Evolutionary conservation across 2,329 filamentous ascomycete species (phyloP), one percentile per base, ranked within the genome.

Genomic region (Nemania bipapillata): DNA sequence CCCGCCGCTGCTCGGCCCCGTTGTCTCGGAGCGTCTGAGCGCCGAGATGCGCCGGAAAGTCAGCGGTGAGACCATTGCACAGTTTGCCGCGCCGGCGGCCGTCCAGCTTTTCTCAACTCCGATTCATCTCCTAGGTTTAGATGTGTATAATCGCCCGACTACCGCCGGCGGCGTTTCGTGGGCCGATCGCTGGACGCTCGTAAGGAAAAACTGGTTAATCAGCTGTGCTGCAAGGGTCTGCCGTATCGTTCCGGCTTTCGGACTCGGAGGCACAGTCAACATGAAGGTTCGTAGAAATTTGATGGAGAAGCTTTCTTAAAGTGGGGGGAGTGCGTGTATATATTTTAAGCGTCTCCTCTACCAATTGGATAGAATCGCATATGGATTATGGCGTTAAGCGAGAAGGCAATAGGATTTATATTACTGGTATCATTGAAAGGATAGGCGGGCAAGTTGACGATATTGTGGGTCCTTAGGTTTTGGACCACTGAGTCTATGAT

Each of bases 181-280:
- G 81, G 78, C 79, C 22, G 88, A 93, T n/a, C 83, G 94, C n/a
- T 86, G 87, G 78, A 77, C 80, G 0, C 86, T 88, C 61, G 88
- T 97, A n/a, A 83, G 87, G 65, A 85, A 87, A 71, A 93, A 96
- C 77, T 97, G 93, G 89, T 81, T 86, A 20, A 86, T 91, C 71
- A 95, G 91, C 78, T 88, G 89, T 32, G 80, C 87, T 65, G 94
- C 94, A 28, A 83, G 94, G 62, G 91, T 97, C 80, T 91, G 91
- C 69, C 87, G 94, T 76, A 97, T 97, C 74, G 86, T 97, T 2
- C 94, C 94, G 20, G 94, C 94, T 0, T 97, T 95, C 83, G 94
- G 94, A 1, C 86, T 97, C 12, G 94, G 94, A 0, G 94, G 94
- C 0, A 92, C 97, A 11, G 91, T 96, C 11, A 97, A 97, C 80